These are phyloP conservation scores for Dentipellis fragilis DNA, from an alignment of 768 basidiomycete species.

Conservation along the genomic window DNA sequence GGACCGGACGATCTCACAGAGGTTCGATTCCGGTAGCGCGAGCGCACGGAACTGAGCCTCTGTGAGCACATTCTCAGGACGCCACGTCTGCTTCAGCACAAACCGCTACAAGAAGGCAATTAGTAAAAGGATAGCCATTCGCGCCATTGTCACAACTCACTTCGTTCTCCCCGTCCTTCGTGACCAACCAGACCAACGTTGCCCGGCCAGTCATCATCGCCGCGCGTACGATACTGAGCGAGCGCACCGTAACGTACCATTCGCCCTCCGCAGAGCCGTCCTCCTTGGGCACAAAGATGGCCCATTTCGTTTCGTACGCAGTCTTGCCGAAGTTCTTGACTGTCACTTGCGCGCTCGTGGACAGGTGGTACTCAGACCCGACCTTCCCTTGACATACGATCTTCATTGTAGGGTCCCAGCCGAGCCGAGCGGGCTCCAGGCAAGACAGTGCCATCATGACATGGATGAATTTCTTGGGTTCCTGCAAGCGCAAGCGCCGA, in stretches of 20 bases:
- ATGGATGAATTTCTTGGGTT: background rate
- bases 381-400: background rate
- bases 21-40: no score
- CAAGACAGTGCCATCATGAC: background rate
- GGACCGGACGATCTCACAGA: no score
- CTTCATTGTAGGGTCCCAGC: background rate
- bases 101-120: no score
- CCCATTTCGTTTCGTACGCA: background rate
- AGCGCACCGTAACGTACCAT: background rate
- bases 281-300: background rate
- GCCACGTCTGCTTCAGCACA: no score
- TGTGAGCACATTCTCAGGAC: no score
- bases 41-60: no score
- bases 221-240: background rate
- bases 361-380: background rate
- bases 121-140: no score
- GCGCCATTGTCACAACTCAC: no score
- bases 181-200: background rate
- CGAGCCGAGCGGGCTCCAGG: background rate
- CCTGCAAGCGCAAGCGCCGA: background rate
- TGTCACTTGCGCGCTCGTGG: background rate
- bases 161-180: background rate
- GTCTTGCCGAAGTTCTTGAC: background rate
- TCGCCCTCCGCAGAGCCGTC: background rate
- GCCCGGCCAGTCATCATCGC: background rate